Base-by-base conservation (phyloP, 768 basidiomycete genomes). In the Sarcodon aspratus region DNA sequence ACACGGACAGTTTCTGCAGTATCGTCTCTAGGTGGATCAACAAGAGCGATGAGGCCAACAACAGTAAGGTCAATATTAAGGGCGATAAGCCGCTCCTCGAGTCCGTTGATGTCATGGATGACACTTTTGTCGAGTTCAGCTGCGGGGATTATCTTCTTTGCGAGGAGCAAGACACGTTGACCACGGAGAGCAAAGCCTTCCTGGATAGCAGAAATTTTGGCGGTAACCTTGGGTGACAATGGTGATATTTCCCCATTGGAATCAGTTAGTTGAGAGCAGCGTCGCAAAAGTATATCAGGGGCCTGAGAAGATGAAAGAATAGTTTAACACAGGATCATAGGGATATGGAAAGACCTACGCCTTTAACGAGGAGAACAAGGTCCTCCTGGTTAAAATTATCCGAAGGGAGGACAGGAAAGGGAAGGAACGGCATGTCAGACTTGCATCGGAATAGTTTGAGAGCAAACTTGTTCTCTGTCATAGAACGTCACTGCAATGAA, bases 131-230 rank as follows among this genome's bases (percentile, higher is more conserved):
- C 59, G 0, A 72, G 36, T 9, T 57, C 57, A 13, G 60, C 59
- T 9, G 57, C 62, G 1, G 60, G 52, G 15, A 79, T 53, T 11
- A 71, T 50, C 11, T 70, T 68, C 43, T 73, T 68, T 27, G 78
- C 76, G 13, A 82, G 68, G 1, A 79, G 63, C 10, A 83, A 65
- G n/a, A 83, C 79, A n/a, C 80, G 70, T 55, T 77, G 76, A 1
- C 80, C 80, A 48, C 69, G 65, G 9, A 66, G 57, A 3, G 79
- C 75, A 69, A 72, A 76, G 15, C 60, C 58, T 48, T 75, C 75
- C 55, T 75, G 75, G 3, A 66, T 55, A 1, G 61, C 59, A 6
- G 59, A 52, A 18, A 74, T 62, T 3, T 58, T 51, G 6, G 60
- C 57, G 33, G 63, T 61, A 6, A 58, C 58, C 9, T 51, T 49